Percentiles rank a stretch among this genome's conserved stretches.
Evolutionary conservation across 345 rosid genomes (phyloP).

Genomic region (Balakata baccata): DNA sequence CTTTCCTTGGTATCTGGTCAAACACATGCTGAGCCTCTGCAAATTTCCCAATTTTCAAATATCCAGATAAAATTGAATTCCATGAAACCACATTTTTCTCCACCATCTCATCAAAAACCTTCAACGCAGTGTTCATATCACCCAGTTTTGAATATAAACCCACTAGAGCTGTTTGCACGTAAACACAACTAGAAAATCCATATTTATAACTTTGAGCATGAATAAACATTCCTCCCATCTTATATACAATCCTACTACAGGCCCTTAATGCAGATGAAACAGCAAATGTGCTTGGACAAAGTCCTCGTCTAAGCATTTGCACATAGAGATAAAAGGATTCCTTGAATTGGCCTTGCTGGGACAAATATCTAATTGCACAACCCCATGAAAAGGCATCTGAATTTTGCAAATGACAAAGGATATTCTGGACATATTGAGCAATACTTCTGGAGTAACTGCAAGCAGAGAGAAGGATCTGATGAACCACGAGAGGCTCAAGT

Average conservation of each 20-base stretch:
- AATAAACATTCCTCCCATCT: conserved; percentile 38
- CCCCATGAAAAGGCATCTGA: conserved; percentile 63
- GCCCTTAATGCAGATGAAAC: conserved; percentile 59
- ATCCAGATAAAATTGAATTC: conserved; percentile 63
- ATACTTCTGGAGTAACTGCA: conserved; percentile 38
- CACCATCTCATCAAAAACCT: conserved; percentile 47
- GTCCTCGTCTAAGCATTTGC: conserved; percentile 46
- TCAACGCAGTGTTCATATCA: conserved; percentile 44
- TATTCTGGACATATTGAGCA: conserved; percentile 35
- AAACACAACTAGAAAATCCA: conserved; percentile 58
- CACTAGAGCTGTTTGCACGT: conserved; percentile 64
- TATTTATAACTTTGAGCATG: conserved; percentile 53
- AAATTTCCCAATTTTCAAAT: conserved; percentile 44
- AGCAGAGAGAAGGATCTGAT: conserved; percentile 39
- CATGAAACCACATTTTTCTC: conserved; percentile 60
- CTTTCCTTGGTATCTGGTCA: conserved; percentile 50
- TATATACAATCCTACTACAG: conserved; percentile 42
- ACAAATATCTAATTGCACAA: conserved; percentile 49
- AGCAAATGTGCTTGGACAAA: conserved; percentile 51
- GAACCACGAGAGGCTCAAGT: conserved; percentile 46
- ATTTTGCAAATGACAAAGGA: conserved; percentile 32
- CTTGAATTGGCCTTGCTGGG: conserved; percentile 51
- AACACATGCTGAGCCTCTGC: conserved; percentile 48
- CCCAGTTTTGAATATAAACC: conserved; percentile 60
- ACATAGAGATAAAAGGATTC: conserved; percentile 46